Evolutionary conservation across 371 early-diverging fungal species (phyloP).

Genomic region (Fennellomyces sp.): DNA sequence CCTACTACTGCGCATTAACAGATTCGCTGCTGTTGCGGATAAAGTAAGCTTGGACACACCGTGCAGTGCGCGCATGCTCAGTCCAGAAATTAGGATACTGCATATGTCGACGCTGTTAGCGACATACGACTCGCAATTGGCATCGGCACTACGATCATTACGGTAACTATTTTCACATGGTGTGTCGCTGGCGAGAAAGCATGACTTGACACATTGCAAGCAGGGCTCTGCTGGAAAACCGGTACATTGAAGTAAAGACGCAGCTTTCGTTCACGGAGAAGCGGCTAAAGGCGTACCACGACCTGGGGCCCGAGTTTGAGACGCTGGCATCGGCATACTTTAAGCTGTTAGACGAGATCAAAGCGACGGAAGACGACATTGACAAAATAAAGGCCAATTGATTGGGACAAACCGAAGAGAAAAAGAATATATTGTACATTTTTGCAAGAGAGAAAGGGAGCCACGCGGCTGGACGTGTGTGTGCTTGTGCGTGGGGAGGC

Average conservation of each 20-base stretch:
- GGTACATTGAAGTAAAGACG: conserved; percentile 6
- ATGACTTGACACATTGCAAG: neutral
- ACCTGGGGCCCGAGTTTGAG: conserved; percentile 20
- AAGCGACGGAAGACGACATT: conserved; percentile 19
- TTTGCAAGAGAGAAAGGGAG: neutral
- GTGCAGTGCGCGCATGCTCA: neutral
- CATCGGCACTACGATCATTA: conserved; percentile 7
- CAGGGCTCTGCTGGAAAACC: conserved; percentile 12
- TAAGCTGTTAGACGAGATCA: conserved; percentile 13
- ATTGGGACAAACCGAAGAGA: neutral
- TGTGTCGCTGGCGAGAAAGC: too few species aligned
- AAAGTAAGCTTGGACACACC: too few species aligned
- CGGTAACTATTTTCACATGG: conserved; percentile 5
- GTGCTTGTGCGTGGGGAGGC: neutral
- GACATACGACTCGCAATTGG: conserved; percentile 10
- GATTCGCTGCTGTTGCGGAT: conserved; percentile 12
- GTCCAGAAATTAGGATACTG: conserved; percentile 8
- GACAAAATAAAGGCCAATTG: conserved; percentile 4
- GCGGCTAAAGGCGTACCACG: conserved; percentile 8
- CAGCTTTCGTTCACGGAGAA: conserved; percentile 13
- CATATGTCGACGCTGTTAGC: conserved; percentile 7
- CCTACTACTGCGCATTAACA: conserved; percentile 14
- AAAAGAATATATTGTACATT: neutral
- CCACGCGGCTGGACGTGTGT: too few species aligned
- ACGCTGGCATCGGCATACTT: conserved; percentile 16